A percentile compares a stretch with the other conserved stretches of the same genome.
These are phyloP conservation scores for Saitozyma podzolica DNA, from an alignment of 768 basidiomycete species.

Conservation along the genomic window DNA sequence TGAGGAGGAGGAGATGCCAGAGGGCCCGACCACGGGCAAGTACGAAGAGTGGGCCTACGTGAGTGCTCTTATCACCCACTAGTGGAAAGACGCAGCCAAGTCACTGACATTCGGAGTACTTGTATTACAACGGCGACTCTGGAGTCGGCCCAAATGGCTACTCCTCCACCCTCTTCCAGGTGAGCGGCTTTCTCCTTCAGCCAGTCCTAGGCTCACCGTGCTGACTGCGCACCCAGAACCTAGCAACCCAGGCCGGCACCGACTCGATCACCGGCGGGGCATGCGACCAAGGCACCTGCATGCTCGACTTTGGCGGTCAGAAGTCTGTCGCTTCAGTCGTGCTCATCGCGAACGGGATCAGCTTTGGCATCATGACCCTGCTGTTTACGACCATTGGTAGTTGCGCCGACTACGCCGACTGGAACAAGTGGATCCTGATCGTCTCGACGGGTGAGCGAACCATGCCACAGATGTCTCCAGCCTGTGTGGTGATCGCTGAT, in stretches of 20 bases:
- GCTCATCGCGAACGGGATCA: constrained; percentile 72
- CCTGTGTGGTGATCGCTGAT: not conserved
- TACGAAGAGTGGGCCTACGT: constrained; percentile 15
- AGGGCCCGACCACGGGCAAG: constrained; percentile 1
- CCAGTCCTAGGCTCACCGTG: constrained; percentile 52
- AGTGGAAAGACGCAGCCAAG: not conserved
- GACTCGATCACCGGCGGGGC: constrained; percentile 11
- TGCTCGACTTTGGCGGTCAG: constrained; percentile 6
- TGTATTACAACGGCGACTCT: constrained; percentile 20
- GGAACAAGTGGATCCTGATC: constrained; percentile 77
- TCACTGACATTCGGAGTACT: constrained; percentile 1
- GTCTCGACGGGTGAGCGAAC: constrained; percentile 57
- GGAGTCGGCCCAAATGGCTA: constrained; percentile 53
- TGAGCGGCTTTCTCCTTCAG: constrained; percentile 56
- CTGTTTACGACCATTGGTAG: constrained; percentile 76
- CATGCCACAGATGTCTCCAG: not conserved
- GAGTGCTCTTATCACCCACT: no score
- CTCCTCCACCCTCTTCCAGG: constrained; percentile 73
- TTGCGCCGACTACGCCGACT: constrained; percentile 71
- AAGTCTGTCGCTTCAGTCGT: constrained; percentile 66
- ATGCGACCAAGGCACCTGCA: constrained; percentile 3
- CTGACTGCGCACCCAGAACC: constrained; percentile 3
- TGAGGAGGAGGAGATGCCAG: constrained; percentile 10
- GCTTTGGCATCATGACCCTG: constrained; percentile 64
- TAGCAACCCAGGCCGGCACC: constrained; percentile 4